phyloP scores from a whole-genome alignment of 768 basidiomycete genomes.

The Dacryopinax spathularia region DNA sequence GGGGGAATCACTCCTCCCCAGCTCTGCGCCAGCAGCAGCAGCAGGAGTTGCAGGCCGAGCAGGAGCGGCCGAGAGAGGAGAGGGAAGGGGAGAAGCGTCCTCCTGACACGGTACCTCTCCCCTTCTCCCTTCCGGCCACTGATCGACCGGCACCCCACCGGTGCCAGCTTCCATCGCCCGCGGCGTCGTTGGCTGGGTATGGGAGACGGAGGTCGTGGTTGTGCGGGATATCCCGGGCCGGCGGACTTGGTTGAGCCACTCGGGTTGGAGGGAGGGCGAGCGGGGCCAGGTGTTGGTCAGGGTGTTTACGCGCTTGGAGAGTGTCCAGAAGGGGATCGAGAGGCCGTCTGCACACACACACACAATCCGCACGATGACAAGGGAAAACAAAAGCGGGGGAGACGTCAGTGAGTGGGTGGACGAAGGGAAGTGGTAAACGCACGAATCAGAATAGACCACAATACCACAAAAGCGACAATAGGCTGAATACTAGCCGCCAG shows the following conservation, averaged over 20 bases:
- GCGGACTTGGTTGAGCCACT: conserved; percentile 70
- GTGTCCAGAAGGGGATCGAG: conserved; percentile 88
- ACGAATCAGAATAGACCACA: conserved; percentile 50
- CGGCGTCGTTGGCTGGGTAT: background rate
- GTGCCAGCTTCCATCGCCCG: background rate
- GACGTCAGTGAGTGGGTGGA: background rate
- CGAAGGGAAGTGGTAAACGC: background rate
- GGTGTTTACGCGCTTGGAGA: conserved; percentile 80
- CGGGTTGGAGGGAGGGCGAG: conserved; percentile 42
- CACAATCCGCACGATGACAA: background rate
- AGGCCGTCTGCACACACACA: conserved; percentile 67
- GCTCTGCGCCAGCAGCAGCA: background rate
- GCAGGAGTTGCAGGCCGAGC: background rate
- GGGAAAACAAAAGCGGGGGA: background rate
- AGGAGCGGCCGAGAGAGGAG: no score
- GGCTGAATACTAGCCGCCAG: conserved; percentile 73
- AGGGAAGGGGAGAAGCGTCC: no score
- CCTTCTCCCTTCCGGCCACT: background rate
- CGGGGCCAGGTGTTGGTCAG: conserved; percentile 85
- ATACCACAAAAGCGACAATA: conserved; percentile 87
- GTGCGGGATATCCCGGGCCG: conserved; percentile 17
- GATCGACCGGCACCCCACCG: background rate
- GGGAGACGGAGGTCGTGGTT: background rate
- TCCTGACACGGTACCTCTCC: background rate
- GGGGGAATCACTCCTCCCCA: background rate